Evolutionary conservation across 441 rosid species (phyloP), one percentile per base, ranked within the genome.

Genomic region (Croton setiger): DNA sequence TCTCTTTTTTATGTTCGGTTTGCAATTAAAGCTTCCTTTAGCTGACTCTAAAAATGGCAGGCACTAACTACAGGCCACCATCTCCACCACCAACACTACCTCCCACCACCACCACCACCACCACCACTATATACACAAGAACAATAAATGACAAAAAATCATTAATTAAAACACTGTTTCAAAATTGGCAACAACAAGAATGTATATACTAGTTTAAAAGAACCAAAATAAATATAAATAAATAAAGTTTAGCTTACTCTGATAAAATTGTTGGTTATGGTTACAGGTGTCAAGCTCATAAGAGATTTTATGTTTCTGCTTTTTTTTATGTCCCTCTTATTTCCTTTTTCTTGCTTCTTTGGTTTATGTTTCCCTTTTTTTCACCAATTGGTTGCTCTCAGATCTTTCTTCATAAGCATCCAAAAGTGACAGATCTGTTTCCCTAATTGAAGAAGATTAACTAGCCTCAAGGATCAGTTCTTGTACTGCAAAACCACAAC

Each of bases 211-310:
- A 49, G 51, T 31, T 56, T 35, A 51, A 73, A 15, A 37, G 45
- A 20, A 36, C 8, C 10, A 18, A 49, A 65, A 14, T 68, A 44
- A 65, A 47, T 12, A 14, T 68, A 44, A 65, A 47, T 12, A 62
- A 59, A 64, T 56, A 51, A 72, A 64, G 33, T 61, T 58, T 37
- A 43, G 73, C 83, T 73, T 80, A 72, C 79, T 67, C 69, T 53
- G 76, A 73, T 70, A 71, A 79, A 68, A 54, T n/a, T 79, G 79
- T 51, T 69, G 73, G 72, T 39, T 71, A 75, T 75, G 76, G 76
- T 59, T 76, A 84, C 96, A 88, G 87, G 91, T 92, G 97, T 92
- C 93, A 81, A 80, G 76, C 84, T 84, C 75, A 75, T 52, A 61
- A 55, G 67, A 76, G 67, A 72, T 58, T 47, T 49, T 36, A 36